Conservation (phyloP, 2,329 filamentous ascomycete genomes). For the Amauroascus niger region DNA sequence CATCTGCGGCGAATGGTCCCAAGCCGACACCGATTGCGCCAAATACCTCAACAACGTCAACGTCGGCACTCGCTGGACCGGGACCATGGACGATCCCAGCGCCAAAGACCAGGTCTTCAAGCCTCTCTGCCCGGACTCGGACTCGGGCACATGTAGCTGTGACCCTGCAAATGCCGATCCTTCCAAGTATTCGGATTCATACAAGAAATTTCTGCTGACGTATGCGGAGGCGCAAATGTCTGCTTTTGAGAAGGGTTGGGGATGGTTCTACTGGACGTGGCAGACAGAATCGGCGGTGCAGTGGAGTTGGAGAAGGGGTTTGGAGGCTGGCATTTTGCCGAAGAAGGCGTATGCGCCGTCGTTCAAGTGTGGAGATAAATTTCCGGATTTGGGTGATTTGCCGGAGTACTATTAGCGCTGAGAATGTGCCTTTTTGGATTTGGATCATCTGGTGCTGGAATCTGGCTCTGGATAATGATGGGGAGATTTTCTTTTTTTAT, state of each 20-base stretch:
- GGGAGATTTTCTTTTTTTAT: not conserved
- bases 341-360: conserved; percentile 57
- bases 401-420: conserved; percentile 33
- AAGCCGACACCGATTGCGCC: conserved; percentile 94
- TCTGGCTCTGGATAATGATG: not conserved
- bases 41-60: conserved; percentile 79
- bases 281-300: conserved; percentile 74
- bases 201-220: conserved; percentile 76
- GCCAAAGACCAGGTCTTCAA: conserved; percentile 49
- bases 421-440: not conserved
- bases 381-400: conserved; percentile 39
- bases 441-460: not conserved
- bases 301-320: conserved; percentile 70
- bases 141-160: conserved; percentile 54
- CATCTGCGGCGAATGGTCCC: conserved; percentile 92
- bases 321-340: conserved; percentile 70
- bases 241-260: conserved; percentile 84
- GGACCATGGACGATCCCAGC: conserved; percentile 56
- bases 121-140: conserved; percentile 59
- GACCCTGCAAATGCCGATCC: conserved; percentile 64
- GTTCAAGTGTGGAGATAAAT: conserved; percentile 54
- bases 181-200: conserved; percentile 55
- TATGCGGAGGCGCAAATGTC: conserved; percentile 96
- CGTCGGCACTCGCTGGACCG: conserved; percentile 82
- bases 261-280: conserved; percentile 99